These are phyloP conservation scores for Suhomyces wounanorum DNA, from an alignment of 1,139 yeast genomes.

Conservation along the genomic window DNA sequence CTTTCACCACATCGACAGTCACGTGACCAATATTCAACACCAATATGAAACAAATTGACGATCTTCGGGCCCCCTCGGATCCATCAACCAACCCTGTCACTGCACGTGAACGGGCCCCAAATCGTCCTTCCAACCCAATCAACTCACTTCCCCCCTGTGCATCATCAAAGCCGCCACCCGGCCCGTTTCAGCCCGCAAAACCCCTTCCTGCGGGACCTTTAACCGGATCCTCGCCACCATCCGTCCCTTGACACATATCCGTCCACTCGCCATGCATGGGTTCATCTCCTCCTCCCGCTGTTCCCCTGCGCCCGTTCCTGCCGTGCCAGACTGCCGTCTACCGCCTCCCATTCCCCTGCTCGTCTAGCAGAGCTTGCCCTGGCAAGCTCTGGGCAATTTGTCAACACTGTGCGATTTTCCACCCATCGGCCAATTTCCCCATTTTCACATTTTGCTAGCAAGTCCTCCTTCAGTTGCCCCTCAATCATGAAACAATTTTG, in stretches of 20 bases:
- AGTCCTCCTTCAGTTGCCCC: too few species aligned
- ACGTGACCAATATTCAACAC: background rate
- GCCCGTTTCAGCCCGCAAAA: background rate
- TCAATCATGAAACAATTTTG: too few species aligned
- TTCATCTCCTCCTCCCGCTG: background rate
- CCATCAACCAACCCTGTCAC: background rate
- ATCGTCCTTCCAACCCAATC: background rate
- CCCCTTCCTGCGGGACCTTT: background rate
- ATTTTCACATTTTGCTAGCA: too few species aligned
- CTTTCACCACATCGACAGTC: too few species aligned
- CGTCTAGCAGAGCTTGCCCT: background rate
- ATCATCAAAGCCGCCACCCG: background rate
- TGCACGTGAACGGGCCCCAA: background rate
- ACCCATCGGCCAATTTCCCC: too few species aligned
- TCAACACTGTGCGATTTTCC: too few species aligned
- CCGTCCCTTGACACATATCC: background rate
- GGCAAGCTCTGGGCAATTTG: too few species aligned
- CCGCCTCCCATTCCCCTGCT: slow-evolving; percentile 1
- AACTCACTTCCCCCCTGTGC: background rate
- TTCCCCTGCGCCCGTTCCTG: slow-evolving; percentile 2
- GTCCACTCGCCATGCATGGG: background rate
- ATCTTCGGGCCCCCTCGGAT: background rate
- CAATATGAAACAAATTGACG: background rate
- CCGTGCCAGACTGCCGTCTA: background rate
- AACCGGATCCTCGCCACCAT: background rate